These are phyloP conservation scores for Dissophora globulifera DNA, from an alignment of 192 early-diverging fungal species.

Conservation along the genomic window DNA sequence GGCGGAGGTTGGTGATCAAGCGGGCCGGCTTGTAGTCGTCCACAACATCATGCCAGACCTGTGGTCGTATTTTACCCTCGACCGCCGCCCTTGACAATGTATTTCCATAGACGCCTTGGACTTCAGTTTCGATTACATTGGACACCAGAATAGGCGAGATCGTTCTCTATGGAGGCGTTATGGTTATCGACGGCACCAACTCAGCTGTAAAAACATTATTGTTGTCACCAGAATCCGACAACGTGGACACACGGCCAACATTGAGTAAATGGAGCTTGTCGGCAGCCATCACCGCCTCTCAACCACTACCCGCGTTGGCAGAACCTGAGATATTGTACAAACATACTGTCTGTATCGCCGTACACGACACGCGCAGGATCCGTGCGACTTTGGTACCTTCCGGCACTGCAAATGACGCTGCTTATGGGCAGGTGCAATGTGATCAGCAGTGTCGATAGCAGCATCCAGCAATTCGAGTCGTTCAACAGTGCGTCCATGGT, in stretches of 20 bases:
- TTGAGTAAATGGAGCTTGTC: conserved; percentile 27
- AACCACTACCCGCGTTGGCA: not conserved
- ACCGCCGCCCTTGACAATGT: not conserved
- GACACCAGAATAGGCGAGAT: conserved; percentile 5
- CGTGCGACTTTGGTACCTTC: too few relatives aligned
- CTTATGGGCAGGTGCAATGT: conserved; percentile 30
- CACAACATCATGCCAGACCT: conserved; percentile 8
- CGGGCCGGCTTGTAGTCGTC: conserved; percentile 7
- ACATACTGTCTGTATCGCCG: too few relatives aligned
- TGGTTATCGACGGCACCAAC: not conserved
- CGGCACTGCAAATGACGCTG: conserved; percentile 5
- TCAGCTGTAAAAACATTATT: too few relatives aligned
- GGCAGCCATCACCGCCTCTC: not conserved
- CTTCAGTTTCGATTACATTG: conserved; percentile 7
- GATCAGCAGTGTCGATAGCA: not conserved
- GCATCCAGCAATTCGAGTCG: not conserved
- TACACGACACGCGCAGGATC: too few relatives aligned
- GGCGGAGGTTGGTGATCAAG: conserved; percentile 7
- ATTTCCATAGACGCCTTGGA: conserved; percentile 4
- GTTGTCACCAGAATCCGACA: conserved; percentile 19
- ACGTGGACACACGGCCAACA: conserved; percentile 4
- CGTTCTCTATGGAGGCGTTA: conserved; percentile 24
- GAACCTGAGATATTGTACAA: conserved; percentile 30
- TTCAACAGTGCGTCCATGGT: conserved; percentile 23
- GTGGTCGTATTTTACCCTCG: conserved; percentile 10